Percentiles rank a stretch among this genome's conserved stretches.
Conservation (phyloP, 2,329 filamentous ascomycete genomes). For the Fonsecaea pedrosoi region DNA sequence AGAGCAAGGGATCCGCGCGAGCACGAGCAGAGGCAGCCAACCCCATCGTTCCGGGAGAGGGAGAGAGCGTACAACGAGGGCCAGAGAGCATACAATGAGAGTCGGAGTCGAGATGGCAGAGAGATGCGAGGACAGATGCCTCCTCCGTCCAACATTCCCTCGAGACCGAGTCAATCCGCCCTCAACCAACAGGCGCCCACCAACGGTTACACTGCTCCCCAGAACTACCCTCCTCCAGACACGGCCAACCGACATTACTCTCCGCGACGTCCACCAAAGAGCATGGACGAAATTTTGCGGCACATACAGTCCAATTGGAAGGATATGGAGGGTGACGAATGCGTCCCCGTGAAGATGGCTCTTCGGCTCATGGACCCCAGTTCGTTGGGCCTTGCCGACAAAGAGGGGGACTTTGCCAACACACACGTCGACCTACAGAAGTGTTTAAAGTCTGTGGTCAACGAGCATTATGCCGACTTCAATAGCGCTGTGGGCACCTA, state of each 20-base stretch:
- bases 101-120: conserved; percentile 30
- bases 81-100: conserved; percentile 32
- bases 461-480: conserved; percentile 98
- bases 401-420: conserved; percentile 82
- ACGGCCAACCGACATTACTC: conserved; percentile 33
- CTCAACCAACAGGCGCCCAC: conserved; percentile 27
- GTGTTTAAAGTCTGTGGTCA: conserved; percentile 91
- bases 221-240: conserved; percentile 27
- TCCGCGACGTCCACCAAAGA: conserved; percentile 34
- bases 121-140: conserved; percentile 32
- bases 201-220: conserved; percentile 25
- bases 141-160: conserved; percentile 29
- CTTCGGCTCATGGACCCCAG: conserved; percentile 92
- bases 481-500: conserved; percentile 99
- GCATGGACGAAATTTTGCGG: conserved; percentile 39
- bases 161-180: conserved; percentile 29
- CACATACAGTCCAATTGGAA: conserved; percentile 88
- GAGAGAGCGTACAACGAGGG: conserved; percentile 35
- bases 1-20: conserved; percentile 30
- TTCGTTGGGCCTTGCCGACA: conserved; percentile 88
- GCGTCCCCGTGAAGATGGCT: conserved; percentile 91
- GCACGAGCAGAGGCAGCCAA: conserved; percentile 30
- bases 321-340: conserved; percentile 86
- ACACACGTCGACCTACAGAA: conserved; percentile 89
- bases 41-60: conserved; percentile 32